Evolutionary conservation across 805 yeast species (phyloP).

Genomic region (Yamadazyma tumulicola): DNA sequence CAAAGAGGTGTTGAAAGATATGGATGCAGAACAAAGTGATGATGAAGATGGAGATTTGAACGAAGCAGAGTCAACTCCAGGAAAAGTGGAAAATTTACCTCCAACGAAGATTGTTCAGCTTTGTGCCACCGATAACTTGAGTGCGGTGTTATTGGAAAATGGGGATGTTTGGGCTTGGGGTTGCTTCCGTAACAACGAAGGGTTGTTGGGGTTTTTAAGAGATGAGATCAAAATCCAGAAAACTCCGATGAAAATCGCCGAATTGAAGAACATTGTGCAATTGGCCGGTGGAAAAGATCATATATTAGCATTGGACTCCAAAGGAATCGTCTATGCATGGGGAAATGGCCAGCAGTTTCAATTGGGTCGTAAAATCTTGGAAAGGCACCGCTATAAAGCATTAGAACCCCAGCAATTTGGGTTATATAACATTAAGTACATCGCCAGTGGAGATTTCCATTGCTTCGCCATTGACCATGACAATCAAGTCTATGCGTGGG

Average conservation of each 20-base stretch:
- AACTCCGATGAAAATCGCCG: constrained; percentile 60
- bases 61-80: constrained; percentile 87
- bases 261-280: constrained; percentile 68
- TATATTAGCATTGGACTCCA: constrained; percentile 72
- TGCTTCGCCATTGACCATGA: constrained; percentile 83
- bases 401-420: constrained; percentile 84
- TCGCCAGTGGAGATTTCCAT: constrained; percentile 94
- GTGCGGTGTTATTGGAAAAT: constrained; percentile 71
- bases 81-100: constrained; percentile 65
- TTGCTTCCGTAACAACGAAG: constrained; percentile 91
- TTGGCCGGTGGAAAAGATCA: constrained; percentile 94
- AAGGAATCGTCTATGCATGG: constrained; percentile 93
- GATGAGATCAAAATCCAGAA: constrained; percentile 55
- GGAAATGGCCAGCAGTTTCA: constrained; percentile 95
- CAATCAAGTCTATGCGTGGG: constrained; percentile 83
- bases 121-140: constrained; percentile 89
- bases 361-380: constrained; percentile 81
- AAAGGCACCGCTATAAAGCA: constrained; percentile 68
- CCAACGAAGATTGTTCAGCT: constrained; percentile 61
- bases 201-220: constrained; percentile 77
- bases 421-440: constrained; percentile 67
- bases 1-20: constrained; percentile 63
- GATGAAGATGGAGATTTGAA: constrained; percentile 83
- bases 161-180: constrained; percentile 99
- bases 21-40: constrained; percentile 50